These are phyloP conservation scores for Apiospora saccharicola DNA, from an alignment of 2,329 filamentous ascomycete genomes.

Conservation along the genomic window DNA sequence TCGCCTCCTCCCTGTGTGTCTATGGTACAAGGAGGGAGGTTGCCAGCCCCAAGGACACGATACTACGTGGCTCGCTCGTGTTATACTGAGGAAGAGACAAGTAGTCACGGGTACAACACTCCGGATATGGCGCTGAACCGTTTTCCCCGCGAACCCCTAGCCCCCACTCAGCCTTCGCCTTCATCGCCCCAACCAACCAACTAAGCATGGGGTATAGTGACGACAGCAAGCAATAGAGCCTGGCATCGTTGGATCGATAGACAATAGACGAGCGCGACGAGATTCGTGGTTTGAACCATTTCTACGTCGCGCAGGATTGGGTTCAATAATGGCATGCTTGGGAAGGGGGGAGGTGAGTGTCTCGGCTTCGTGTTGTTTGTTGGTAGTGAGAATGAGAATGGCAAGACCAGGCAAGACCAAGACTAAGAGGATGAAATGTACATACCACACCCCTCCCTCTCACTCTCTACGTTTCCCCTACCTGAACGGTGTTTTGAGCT, in stretches of 20 bases:
- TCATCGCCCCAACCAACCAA: too few relatives aligned
- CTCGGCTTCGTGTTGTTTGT: not conserved
- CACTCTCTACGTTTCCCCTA: not conserved
- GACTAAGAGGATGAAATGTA: not conserved
- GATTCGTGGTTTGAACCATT: not conserved
- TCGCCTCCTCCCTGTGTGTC: not conserved
- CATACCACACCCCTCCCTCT: not conserved
- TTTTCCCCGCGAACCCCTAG: not conserved
- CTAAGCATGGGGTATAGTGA: not conserved
- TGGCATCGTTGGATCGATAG: not conserved
- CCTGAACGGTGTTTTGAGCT: not conserved
- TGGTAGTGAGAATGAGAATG: not conserved
- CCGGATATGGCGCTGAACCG: not conserved
- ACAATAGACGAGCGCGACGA: not conserved
- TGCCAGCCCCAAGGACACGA: not conserved
- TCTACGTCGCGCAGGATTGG: constrained; percentile 16
- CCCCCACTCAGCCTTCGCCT: not conserved
- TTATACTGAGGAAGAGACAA: not conserved
- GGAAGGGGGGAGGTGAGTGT: not conserved
- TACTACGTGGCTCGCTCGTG: not conserved
- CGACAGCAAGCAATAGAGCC: not conserved
- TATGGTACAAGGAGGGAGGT: not conserved
- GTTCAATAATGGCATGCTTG: constrained; percentile 15
- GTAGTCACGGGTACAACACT: not conserved
- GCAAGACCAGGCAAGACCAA: not conserved